Evolutionary conservation across 805 yeast species (phyloP), one percentile per base, ranked within the genome.

Genomic region (Candida oleophila): DNA sequence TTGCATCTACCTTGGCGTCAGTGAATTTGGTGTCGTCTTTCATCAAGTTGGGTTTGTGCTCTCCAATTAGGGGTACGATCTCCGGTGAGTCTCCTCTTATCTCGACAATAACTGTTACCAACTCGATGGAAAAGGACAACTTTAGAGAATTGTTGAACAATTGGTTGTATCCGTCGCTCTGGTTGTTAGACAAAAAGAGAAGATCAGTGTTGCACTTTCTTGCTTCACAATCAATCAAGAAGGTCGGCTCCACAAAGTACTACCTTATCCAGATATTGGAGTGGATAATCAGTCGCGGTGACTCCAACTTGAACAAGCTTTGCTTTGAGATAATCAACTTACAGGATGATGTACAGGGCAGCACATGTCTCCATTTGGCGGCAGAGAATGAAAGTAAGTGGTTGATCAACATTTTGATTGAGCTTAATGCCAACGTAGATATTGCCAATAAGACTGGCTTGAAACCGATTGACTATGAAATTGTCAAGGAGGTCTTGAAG

Each of bases 191-290:
- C 61, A 76, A 79, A 44, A 81, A 83, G 56, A 84, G 85, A 37
- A 79, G 96, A 56, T 82, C 96, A 0, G 81, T 94, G 12, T 66
- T 94, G 42, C 99, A 94, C 65, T 96, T 89, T 61, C 85, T 94
- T 53, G 85, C 90, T 2, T 70, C 83, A 32, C 62, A 60, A 48
- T 53, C 63, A 4, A n/a, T 51, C 15, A 66, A 61, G 43, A 70
- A 68, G 50, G 44, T 53, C 19, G 69, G 65, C n/a, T 60, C 70
- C 49, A 54, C 62, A 25, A 63, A 61, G 41, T 72, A 68, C 52
- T 72, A 72, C 49, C 52, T 62, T 8, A 54, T 50, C 19, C 67
- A 67, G 50, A 68, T 70, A 19, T 41, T 71, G 34, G 69, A 66
- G 47, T 71, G 61, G 55, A 54, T 66, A 15, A 21, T 35, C 3